Evolutionary conservation across 2,329 filamentous ascomycete genomes (phyloP).

Genomic region (Scytalidium sp.): DNA sequence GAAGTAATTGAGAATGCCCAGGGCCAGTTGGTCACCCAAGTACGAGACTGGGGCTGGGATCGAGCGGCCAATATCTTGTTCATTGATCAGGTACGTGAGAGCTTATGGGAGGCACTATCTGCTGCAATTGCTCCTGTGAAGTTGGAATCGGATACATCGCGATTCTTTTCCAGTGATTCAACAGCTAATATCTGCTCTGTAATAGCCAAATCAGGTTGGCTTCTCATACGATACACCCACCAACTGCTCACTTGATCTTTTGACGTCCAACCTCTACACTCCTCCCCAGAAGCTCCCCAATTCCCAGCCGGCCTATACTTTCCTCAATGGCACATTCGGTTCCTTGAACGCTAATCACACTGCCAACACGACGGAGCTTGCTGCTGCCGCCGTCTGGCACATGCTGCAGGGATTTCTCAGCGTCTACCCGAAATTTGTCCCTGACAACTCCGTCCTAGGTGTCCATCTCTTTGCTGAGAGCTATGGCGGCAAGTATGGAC

Average conservation of each 20-base stretch:
- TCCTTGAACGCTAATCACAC: conserved; percentile 42
- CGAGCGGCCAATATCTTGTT: conserved; percentile 53
- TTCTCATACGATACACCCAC: conserved; percentile 64
- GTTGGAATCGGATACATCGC: conserved; percentile 35
- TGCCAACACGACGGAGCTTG: conserved; percentile 48
- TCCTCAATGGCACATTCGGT: conserved; percentile 64
- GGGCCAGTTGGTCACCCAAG: conserved; percentile 50
- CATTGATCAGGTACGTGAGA: conserved; percentile 44
- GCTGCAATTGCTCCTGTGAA: conserved; percentile 24
- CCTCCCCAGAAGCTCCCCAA: conserved; percentile 31
- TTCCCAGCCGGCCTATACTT: conserved; percentile 27
- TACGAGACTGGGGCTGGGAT: conserved; percentile 66
- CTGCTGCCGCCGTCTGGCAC: conserved; percentile 55
- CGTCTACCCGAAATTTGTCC: conserved; percentile 54
- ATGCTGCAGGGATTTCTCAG: conserved; percentile 58
- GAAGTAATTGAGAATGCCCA: conserved; percentile 45
- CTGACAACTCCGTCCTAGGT: conserved; percentile 46
- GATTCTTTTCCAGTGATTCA: conserved; percentile 49
- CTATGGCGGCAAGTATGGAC: conserved; percentile 69
- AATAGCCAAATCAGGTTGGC: conserved; percentile 66
- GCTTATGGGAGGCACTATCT: conserved; percentile 6
- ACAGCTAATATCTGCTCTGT: conserved; percentile 19
- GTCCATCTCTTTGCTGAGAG: conserved; percentile 68
- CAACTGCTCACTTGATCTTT: conserved; percentile 55
- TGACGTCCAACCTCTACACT: conserved; percentile 36